Conservation (phyloP, 257 asterid genomes). For the Scutellaria barbata region DNA sequence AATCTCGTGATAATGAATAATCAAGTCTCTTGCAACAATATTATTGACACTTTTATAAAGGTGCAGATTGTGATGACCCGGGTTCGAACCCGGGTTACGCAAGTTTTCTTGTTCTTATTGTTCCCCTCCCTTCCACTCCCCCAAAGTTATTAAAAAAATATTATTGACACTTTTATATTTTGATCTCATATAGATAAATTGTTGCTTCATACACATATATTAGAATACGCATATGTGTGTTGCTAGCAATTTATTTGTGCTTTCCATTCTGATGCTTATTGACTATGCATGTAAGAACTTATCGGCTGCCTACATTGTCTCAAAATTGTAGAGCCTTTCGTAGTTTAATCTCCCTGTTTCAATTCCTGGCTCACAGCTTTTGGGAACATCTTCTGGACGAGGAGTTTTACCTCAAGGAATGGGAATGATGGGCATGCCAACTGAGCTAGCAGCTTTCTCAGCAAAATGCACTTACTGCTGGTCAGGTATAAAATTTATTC, state of each 20-base stretch:
- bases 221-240: neutral
- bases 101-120: too few relatives aligned
- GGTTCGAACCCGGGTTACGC: too few relatives aligned
- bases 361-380: slow-evolving; percentile 63
- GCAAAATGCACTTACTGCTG: too few relatives aligned
- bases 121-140: too few relatives aligned
- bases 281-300: slow-evolving; percentile 7
- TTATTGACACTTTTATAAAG: neutral
- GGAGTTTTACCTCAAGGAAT: slow-evolving; percentile 65
- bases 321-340: slow-evolving; percentile 73
- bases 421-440: too few relatives aligned
- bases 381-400: slow-evolving; percentile 62
- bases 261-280: slow-evolving; percentile 22
- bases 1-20: neutral
- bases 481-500: too few relatives aligned
- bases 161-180: too few relatives aligned
- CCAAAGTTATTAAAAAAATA: too few relatives aligned
- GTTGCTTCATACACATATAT: neutral
- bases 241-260: slow-evolving; percentile 5
- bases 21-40: neutral
- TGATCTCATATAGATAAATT: slow-evolving; percentile 15
- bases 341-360: slow-evolving; percentile 86
- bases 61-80: too few relatives aligned
- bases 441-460: too few relatives aligned
- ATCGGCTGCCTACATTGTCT: slow-evolving; percentile 37